Conservation (phyloP, 805 yeast genomes). For the Candida coleopterorum region DNA sequence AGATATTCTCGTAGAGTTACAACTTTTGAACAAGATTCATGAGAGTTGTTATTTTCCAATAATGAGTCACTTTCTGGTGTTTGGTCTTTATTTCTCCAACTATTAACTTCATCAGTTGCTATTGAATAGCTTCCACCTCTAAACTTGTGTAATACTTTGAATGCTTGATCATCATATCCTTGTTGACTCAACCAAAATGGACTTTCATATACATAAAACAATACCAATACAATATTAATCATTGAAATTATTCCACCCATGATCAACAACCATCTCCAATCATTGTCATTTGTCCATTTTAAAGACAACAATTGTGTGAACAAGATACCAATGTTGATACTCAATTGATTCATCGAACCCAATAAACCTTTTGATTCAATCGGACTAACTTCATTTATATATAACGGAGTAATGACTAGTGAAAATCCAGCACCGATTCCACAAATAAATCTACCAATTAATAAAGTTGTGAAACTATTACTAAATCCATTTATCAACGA, state of each 20-base stretch:
- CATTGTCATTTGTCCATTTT: constrained; percentile 53
- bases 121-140: constrained; percentile 36
- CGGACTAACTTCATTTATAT: constrained; percentile 79
- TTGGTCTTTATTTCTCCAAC: constrained; percentile 21
- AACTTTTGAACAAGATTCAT: constrained; percentile 1
- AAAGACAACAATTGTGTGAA: constrained; percentile 74
- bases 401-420: constrained; percentile 79
- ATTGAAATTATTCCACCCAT: constrained; percentile 55
- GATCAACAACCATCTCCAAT: constrained; percentile 74
- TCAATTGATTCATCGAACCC: constrained; percentile 88
- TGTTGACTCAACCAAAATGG: constrained; percentile 74
- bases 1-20: constrained; percentile 42
- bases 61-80: constrained; percentile 9
- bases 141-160: constrained; percentile 28
- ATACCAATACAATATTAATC: constrained; percentile 38
- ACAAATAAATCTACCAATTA: constrained; percentile 67
- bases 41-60: constrained; percentile 7
- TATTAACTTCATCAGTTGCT: constrained; percentile 32
- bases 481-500: constrained; percentile 56
- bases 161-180: constrained; percentile 42
- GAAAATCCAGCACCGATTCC: constrained; percentile 89
- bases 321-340: constrained; percentile 80
- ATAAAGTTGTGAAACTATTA: constrained; percentile 36
- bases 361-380: constrained; percentile 61
- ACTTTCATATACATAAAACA: constrained; percentile 56